Evolutionary conservation across 192 early-diverging fungal species (phyloP), one percentile per base, ranked within the genome.

Genomic region (Lunasporangiospora selenospora): DNA sequence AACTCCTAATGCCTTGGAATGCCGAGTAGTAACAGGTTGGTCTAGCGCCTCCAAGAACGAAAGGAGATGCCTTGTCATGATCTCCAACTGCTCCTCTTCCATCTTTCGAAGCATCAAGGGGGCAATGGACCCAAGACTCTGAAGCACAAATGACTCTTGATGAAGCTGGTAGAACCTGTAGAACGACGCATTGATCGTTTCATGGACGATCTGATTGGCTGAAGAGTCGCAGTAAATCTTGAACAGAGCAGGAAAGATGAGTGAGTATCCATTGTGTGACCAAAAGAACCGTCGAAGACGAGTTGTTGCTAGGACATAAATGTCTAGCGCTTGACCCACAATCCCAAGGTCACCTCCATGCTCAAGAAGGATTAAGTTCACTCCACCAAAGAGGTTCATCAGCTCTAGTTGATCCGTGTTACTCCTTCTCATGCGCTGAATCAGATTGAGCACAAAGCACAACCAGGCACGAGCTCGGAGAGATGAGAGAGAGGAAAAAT

Each of bases 141-240:
- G 85, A 36, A 86, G 79, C 5, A 86, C 59, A 57, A 86, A 86
- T 1, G 85, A 65, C 48, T 86, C 85, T 53, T 83, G 81, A 42
- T 86, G 85, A 10, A 84, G 57, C 21, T 67, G 55, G 44, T 79
- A 84, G 16, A 86, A 86, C 23, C 78, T 75, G 38, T 73, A 77
- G 75, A 77, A 84, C 0, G 78, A 62, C 36, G 75, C 80, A 16
- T 65, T 70, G 37, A 86, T 80, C 0, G 85, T 80, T 4, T 76
- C 73, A 8, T 75, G 59, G 21, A 83, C 59, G 4, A 71, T 63
- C 0, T 40, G 54, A 39, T 50, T 75, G 1, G 58, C 51, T 33
- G 67, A 63, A 9, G 77, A 73, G 41, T 84, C 77, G 34, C 82
- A 84, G 60, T 78, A 86, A 1, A 81, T 77, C 53, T 83, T 83